These are phyloP conservation scores for Aspergillus nidulans DNA, from an alignment of 495 filamentous ascomycete genomes.

Conservation along the genomic window DNA sequence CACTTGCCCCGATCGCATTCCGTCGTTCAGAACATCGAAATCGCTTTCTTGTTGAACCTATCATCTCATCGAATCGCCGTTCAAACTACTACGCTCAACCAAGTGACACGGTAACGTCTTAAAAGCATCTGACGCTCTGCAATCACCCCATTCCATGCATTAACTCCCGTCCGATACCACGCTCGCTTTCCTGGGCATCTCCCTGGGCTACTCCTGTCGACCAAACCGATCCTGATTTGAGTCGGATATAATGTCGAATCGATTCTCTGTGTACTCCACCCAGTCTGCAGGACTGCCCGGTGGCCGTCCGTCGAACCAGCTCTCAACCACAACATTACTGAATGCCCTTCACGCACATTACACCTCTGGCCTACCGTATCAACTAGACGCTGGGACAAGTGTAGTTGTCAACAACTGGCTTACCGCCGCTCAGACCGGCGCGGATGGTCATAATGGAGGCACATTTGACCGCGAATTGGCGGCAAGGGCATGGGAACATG, in stretches of 20 bases:
- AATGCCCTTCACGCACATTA: constrained; percentile 90
- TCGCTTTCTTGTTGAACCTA: background rate
- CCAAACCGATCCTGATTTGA: background rate
- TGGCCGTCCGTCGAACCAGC: constrained; percentile 62
- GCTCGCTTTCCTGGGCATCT: constrained; percentile 2
- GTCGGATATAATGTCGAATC: constrained; percentile 58
- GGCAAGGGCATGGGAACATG: constrained; percentile 92
- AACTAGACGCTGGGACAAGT: constrained; percentile 85
- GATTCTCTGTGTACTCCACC: constrained; percentile 83
- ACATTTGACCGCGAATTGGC: constrained; percentile 77
- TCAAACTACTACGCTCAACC: background rate
- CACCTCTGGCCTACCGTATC: constrained; percentile 72
- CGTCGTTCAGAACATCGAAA: background rate
- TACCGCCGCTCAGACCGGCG: constrained; percentile 62
- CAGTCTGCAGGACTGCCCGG: constrained; percentile 55
- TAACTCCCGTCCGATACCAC: background rate
- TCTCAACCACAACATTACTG: constrained; percentile 88
- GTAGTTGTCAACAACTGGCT: constrained; percentile 95
- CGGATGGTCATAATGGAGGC: constrained; percentile 65
- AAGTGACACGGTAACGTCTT: background rate
- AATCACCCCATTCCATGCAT: constrained; percentile 7
- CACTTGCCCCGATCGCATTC: background rate
- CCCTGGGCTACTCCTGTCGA: background rate
- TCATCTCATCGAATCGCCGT: background rate
- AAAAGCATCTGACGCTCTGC: background rate